Evolutionary conservation across 73 alveolate genomes (phyloP).

Genomic region (Paramecium tetraurelia): DNA sequence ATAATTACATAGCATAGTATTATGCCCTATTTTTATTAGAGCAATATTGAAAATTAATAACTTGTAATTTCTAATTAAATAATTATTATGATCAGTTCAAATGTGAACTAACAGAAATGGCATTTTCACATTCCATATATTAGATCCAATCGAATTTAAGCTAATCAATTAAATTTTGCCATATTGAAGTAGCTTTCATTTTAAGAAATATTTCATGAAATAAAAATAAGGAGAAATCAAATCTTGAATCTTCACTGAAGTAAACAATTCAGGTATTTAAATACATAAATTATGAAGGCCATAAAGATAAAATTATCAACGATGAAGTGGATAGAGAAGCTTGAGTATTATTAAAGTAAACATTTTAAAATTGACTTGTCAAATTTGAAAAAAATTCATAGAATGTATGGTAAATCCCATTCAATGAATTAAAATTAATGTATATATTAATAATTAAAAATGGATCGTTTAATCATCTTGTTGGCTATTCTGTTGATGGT

Average conservation of each 20-base stretch:
- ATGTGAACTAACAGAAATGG: not conserved
- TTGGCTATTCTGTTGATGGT: constrained; percentile 41
- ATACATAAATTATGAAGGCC: not conserved
- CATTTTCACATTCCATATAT: not conserved
- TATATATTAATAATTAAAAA: not conserved
- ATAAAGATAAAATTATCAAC: not conserved
- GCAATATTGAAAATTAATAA: not conserved
- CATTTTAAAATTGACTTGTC: not conserved
- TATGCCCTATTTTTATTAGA: not conserved
- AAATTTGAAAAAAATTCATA: not conserved
- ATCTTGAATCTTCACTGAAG: not conserved
- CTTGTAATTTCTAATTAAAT: not conserved
- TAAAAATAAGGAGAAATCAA: not conserved
- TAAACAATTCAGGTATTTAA: not conserved
- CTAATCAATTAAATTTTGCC: not conserved
- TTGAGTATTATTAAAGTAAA: not conserved
- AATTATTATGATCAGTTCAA: not conserved
- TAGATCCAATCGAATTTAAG: not conserved
- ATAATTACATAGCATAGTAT: not conserved
- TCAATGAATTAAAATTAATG: not conserved
- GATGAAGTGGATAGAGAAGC: not conserved
- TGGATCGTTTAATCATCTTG: not conserved
- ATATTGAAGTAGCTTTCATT: not conserved
- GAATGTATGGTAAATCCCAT: not conserved
- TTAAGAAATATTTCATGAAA: not conserved